These are phyloP conservation scores for Striga hermonthica DNA, from an alignment of 305 asterid species.

Conservation along the genomic window DNA sequence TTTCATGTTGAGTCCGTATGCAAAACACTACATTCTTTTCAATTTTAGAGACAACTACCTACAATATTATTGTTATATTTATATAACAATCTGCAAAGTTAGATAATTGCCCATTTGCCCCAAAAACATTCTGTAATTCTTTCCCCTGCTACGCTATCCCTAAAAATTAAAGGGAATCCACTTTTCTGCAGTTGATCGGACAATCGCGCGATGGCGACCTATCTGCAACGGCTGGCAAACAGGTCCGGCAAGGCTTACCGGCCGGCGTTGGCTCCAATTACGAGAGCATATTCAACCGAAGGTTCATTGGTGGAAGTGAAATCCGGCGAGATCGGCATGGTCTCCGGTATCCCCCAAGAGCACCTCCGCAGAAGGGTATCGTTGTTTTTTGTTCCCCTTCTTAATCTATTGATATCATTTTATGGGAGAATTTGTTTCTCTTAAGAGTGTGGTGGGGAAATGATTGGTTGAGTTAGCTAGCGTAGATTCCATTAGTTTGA, in stretches of 20 bases:
- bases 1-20: no score
- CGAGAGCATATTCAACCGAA: slow-evolving; percentile 52
- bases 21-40: no score
- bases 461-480: slow-evolving; percentile 16
- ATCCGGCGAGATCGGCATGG: slow-evolving; percentile 80
- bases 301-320: slow-evolving; percentile 59
- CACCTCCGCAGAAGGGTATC: slow-evolving; percentile 71
- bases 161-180: slow-evolving; percentile 16
- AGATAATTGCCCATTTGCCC: no score
- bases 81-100: no score
- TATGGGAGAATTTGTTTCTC: slow-evolving; percentile 4
- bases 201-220: slow-evolving; percentile 52
- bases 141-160: background rate
- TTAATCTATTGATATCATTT: background rate
- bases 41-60: no score
- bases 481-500: slow-evolving; percentile 8
- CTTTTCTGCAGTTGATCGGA: slow-evolving; percentile 27
- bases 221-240: slow-evolving; percentile 54
- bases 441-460: background rate
- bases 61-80: no score
- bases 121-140: no score
- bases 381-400: background rate
- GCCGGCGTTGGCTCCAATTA: slow-evolving; percentile 34
- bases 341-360: slow-evolving; percentile 76
- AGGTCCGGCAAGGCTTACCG: slow-evolving; percentile 41